phyloP scores from a whole-genome alignment of 2,329 filamentous ascomycete species.

The Scleromitrula shiraiana region DNA sequence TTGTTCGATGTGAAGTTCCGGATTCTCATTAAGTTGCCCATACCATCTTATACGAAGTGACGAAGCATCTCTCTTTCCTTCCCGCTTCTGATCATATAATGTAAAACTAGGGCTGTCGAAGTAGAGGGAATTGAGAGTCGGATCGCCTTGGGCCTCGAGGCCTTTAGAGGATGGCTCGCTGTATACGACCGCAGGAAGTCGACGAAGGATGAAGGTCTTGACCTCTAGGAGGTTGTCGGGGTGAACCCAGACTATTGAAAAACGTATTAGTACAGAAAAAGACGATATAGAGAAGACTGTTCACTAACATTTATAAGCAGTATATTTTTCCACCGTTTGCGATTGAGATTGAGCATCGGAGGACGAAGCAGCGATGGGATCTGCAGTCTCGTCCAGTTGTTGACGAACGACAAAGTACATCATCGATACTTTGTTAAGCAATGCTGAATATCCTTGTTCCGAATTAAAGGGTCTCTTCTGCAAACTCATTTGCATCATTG shows the following conservation, averaged over 20 bases:
- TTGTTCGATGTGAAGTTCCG: slow-evolving; percentile 80
- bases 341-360: slow-evolving; percentile 42
- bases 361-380: slow-evolving; percentile 31
- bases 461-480: slow-evolving; percentile 90
- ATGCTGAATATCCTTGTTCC: slow-evolving; percentile 76
- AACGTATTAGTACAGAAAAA: slow-evolving; percentile 27
- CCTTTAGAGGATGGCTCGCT: slow-evolving; percentile 81
- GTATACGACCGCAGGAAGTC: slow-evolving; percentile 85
- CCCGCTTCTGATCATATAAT: slow-evolving; percentile 79
- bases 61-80: slow-evolving; percentile 63
- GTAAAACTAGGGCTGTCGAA: slow-evolving; percentile 85
- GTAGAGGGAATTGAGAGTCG: slow-evolving; percentile 90
- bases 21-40: slow-evolving; percentile 68
- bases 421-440: slow-evolving; percentile 83
- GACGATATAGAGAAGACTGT: no score
- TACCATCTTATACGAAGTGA: slow-evolving; percentile 90
- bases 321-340: slow-evolving; percentile 65
- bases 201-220: slow-evolving; percentile 89
- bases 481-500: slow-evolving; percentile 83
- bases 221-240: slow-evolving; percentile 92
- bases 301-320: slow-evolving; percentile 72
- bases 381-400: slow-evolving; percentile 55
- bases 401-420: slow-evolving; percentile 95
- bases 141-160: slow-evolving; percentile 71
- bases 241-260: slow-evolving; percentile 75